Evolutionary conservation across 2,329 filamentous ascomycete species (phyloP), one percentile per base, ranked within the genome.

Genomic region (Rutstroemia sp.): DNA sequence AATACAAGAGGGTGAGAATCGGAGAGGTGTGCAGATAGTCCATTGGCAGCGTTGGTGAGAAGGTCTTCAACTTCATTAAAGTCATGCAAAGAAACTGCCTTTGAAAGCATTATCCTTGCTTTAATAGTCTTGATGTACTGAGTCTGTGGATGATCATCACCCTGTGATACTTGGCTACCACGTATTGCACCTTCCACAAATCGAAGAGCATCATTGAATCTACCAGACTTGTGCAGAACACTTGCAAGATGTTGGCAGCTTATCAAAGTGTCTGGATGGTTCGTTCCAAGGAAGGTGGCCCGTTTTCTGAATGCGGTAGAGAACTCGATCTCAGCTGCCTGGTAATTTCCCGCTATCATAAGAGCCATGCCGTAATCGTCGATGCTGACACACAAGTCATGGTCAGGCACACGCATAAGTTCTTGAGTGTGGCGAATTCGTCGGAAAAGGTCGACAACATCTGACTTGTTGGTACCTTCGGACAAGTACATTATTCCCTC

Each of bases 131-230:
- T 64, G 51, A 62, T 64, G 27, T 63, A 53, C 10, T 62, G 49
- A 12, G 64, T 66, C 17, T 65, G 59, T 2, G 63, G 64, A 37
- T 66, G 64, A 19, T 66, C 52, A 7, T 47, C 21, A 6, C 62
- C 63, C 10, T 62, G 54, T 19, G 60, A 48, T 8, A 38, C 60
- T 48, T 64, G 60, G 47, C 62, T 61, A 5, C 63, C 63, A 17
- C 53, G 56, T 37, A 66, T 49, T 14, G 64, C 63, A 30, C 58
- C 50, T 14, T 61, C 56, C 9, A 62, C 57, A 48, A 61, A 62
- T 10, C 58, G 57, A 14, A 63, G 42, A 17, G 59, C 63, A 47
- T 66, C 63, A 16, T 60, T 57, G 16, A 58, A 58, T 39, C 61
- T 61, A 5, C 64, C 63, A 41, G 62, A 57, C 39, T 56, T 47